Evolutionary conservation across 129 eudicot genomes (phyloP), one percentile per base, ranked within the genome.

Genomic region (Tagetes erecta): DNA sequence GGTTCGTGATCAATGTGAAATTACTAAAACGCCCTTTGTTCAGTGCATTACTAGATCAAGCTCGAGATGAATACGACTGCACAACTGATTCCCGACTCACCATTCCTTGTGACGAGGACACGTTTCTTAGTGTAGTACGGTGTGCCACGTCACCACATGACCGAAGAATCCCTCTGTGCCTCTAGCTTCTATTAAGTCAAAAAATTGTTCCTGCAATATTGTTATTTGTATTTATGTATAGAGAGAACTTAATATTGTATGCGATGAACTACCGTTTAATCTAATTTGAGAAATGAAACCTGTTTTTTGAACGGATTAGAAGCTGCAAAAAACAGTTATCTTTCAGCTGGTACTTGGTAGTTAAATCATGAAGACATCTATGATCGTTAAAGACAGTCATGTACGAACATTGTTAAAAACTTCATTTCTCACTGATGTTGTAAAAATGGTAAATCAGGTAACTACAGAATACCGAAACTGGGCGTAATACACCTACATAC

Each of bases 11-110:
- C 77, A 83, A 76, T 68, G 85, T 85, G 77, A 75, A 82, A 64
- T 66, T 79, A 70, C 82, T 85, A 30, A 80, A 85, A 55, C 87
- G 82, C 75, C 87, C 89, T 8, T 75, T 85, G 40, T 85, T 85
- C 80, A 76, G 76, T 12, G 86, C 84, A 1, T 74, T 85, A 73
- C 64, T 82, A 75, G 86, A 85, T 80, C 82, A 82, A 81, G 89
- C 80, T 68, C 81, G 76, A 47, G 84, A 85, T 65, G 84, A 82
- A 53, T 79, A 78, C 7, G 86, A 80, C 60, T 85, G 78, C 81
- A 82, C 70, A 64, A 64, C 70, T 11, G 81, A 70, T 35, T 80
- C 83, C 20, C 57, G 73, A 55, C 83, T 84, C 70, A 81, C 53
- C 64, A 82, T 85, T 73, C 89, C 89, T 6, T 85, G 89, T 52